phyloP scores from a whole-genome alignment of 2,329 filamentous ascomycete genomes.

The Sporothrix mexicana region DNA sequence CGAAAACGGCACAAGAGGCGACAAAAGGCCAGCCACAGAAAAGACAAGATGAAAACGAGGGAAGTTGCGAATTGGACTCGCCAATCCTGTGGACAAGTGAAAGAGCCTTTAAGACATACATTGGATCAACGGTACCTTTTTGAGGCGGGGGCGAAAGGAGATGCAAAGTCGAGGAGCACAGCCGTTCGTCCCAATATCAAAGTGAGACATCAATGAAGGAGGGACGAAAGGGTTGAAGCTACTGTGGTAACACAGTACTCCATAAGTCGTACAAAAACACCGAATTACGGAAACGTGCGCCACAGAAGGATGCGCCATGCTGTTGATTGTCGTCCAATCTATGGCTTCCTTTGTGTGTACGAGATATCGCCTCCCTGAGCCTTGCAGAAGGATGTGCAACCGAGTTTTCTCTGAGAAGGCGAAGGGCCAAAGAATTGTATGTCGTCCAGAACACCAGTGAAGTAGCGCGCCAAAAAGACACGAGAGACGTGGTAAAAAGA shows the following conservation, averaged over 20 bases:
- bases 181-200: conserved; percentile 1
- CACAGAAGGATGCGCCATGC: neutral
- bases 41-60: neutral
- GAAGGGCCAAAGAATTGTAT: too few relatives aligned
- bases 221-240: neutral
- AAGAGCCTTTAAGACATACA: conserved; percentile 5
- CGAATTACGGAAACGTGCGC: conserved; percentile 15
- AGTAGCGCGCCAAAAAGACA: neutral
- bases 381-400: neutral
- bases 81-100: conserved; percentile 1
- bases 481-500: neutral
- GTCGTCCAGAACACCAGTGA: neutral
- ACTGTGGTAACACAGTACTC: too few relatives aligned
- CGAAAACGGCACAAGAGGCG: neutral
- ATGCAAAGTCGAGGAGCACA: conserved; percentile 20
- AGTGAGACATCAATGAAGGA: conserved; percentile 10
- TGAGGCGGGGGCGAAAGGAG: neutral
- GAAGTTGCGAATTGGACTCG: neutral
- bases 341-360: neutral
- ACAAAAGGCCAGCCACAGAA: neutral
- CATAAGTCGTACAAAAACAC: too few relatives aligned
- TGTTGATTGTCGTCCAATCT: neutral
- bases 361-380: conserved; percentile 9
- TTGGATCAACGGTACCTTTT: conserved; percentile 16
- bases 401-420: neutral